A percentile compares a stretch with the other conserved stretches of the same genome.
These are phyloP conservation scores for Wallacemonas sp. DNA, from an alignment of 208 protist genomes.

Conservation along the genomic window DNA sequence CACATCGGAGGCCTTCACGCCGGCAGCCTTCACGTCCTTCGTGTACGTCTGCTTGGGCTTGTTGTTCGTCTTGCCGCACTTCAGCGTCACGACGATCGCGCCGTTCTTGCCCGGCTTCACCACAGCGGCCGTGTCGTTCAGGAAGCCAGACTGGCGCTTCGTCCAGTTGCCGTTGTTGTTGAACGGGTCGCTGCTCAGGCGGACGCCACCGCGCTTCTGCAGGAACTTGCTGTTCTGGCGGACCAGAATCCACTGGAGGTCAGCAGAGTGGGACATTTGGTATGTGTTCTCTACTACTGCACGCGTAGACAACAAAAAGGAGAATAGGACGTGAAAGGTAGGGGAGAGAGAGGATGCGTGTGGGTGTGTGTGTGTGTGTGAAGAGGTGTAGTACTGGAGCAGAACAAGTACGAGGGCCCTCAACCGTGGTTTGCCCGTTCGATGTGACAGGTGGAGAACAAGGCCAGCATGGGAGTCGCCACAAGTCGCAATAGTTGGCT, in stretches of 20 bases:
- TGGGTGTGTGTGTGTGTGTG: no score
- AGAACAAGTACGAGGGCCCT: no score
- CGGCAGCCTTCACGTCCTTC: slow-evolving; percentile 65
- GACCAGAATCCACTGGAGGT: slow-evolving; percentile 86
- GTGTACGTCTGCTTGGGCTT: slow-evolving; percentile 81
- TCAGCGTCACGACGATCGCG: slow-evolving; percentile 67
- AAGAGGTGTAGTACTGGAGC: no score
- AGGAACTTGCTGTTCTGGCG: slow-evolving; percentile 86
- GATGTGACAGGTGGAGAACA: no score
- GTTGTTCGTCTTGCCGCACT: slow-evolving; percentile 71
- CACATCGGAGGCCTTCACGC: slow-evolving; percentile 76
- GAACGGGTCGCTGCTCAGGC: slow-evolving; percentile 85
- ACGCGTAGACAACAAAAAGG: neutral
- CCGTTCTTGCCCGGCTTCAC: slow-evolving; percentile 74
- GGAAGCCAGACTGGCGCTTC: slow-evolving; percentile 82
- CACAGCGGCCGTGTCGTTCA: slow-evolving; percentile 70
- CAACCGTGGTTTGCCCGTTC: no score
- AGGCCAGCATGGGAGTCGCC: no score
- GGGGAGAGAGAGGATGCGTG: slow-evolving; percentile 13
- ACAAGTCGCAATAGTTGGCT: no score
- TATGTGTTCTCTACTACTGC: neutral
- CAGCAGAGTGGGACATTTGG: slow-evolving; percentile 80
- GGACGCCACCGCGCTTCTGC: slow-evolving; percentile 81
- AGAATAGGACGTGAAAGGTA: neutral
- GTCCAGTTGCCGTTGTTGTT: slow-evolving; percentile 91